These are phyloP conservation scores for Trichocomaceae sp. DNA, from an alignment of 2,329 filamentous ascomycete species.

Conservation along the genomic window DNA sequence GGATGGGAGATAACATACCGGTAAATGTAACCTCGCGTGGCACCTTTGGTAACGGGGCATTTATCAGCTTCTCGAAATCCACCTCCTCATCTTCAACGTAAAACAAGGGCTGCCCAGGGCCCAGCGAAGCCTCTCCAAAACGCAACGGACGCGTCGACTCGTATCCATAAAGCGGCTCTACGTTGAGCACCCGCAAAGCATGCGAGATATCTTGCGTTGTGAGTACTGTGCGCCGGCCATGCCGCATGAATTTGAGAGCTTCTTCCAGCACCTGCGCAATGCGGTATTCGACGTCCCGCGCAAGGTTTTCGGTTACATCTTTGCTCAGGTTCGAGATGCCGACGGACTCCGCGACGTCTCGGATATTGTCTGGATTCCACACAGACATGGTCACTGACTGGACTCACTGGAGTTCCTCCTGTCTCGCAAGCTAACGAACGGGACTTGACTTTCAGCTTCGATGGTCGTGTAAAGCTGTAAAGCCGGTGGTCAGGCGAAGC, in stretches of 20 bases:
- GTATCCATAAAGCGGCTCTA: slow-evolving; percentile 94
- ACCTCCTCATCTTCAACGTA: slow-evolving; percentile 98
- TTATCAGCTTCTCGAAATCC: slow-evolving; percentile 98
- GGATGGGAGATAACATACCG: slow-evolving; percentile 47
- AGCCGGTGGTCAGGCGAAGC: too few relatives aligned
- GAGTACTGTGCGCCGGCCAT: slow-evolving; percentile 75
- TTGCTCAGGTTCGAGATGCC: slow-evolving; percentile 76
- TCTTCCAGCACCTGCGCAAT: slow-evolving; percentile 90
- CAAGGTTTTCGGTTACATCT: slow-evolving; percentile 78
- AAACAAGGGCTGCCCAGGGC: slow-evolving; percentile 87
- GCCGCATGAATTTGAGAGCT: slow-evolving; percentile 92
- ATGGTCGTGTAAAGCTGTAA: background rate
- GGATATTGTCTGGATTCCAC: slow-evolving; percentile 95
- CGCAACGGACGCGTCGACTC: slow-evolving; percentile 82
- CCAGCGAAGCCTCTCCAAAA: slow-evolving; percentile 89
- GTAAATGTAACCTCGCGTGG: slow-evolving; percentile 89
- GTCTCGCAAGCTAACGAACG: background rate
- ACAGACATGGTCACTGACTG: slow-evolving; percentile 49
- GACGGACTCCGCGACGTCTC: slow-evolving; percentile 92
- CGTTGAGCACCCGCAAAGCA: slow-evolving; percentile 77
- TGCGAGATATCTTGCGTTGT: slow-evolving; percentile 85
- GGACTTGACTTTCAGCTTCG: background rate
- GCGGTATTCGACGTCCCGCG: slow-evolving; percentile 92
- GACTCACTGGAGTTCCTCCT: background rate
- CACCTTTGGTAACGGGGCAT: slow-evolving; percentile 89